Base-by-base conservation (phyloP, 2,329 filamentous ascomycete species). In the Hirsutella minnesotensis region DNA sequence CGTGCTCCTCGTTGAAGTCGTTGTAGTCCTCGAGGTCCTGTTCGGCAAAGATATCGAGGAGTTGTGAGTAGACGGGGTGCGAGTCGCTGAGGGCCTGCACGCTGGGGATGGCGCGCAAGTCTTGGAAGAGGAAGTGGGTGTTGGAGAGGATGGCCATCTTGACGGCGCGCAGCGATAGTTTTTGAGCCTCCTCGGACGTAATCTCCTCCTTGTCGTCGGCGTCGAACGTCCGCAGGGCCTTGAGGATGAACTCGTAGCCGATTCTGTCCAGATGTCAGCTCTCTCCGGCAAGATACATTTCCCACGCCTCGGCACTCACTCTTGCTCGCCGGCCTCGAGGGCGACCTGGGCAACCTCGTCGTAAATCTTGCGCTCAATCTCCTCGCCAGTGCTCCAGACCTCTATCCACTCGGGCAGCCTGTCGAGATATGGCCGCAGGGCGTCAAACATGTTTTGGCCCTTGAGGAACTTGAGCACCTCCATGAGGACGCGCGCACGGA, bases 21-120 rank as follows among this genome's bases (percentile, higher is more conserved):
- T 87, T 85, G 70, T 92, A 95, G 66, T 95, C 87, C 61, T 96
- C 89, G 43, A 95, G 79, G 54, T 89, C 84, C 65, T 96, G 89
- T 57, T 92, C 84, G 53, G 86, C 85, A 67, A 96, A 95, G 58
- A 96, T 86, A 57, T 95, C 89, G 44, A 98, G 83, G 31, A 98
- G 78, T 66, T 96, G 87, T 55, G 86, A 89, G 67, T 90, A 86
- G 50, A 84, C 73, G 47, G 85, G 77, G 59, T 95, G 85, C 41
- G 85, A 86, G 57, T 90, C 83, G 60, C 81, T 79, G 40, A 98
- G 81, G 15, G 86, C 84, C 67, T 95, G 88, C 49, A 98, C 79
- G 51, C 83, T 82, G 58, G 85, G 75, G 54, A 94, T 81, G 48
- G 79, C 83, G 52, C 87, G 82, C 40, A 95, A 77, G 45, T 90